Conservation (phyloP, 192 early-diverging fungal genomes). For the Entomortierella lignicola region DNA sequence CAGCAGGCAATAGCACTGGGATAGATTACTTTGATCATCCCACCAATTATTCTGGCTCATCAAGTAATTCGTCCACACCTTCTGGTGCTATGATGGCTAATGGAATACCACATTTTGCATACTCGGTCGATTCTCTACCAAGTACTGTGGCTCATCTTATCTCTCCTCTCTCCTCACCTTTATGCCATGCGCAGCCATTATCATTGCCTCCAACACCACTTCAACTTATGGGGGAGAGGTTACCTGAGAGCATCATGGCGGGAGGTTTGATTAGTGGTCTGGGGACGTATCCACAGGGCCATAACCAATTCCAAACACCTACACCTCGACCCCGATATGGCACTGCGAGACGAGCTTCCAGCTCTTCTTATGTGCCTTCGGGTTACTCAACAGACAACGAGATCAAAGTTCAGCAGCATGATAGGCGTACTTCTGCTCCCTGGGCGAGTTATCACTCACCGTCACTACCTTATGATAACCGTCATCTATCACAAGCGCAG, state of each 20-base stretch:
- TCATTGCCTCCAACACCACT: slow-evolving; percentile 44
- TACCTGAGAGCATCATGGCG: slow-evolving; percentile 16
- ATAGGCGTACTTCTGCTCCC: slow-evolving; percentile 37
- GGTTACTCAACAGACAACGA: slow-evolving; percentile 17
- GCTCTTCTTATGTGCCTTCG: slow-evolving; percentile 39
- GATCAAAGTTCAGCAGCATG: slow-evolving; percentile 18
- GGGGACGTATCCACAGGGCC: slow-evolving; percentile 13
- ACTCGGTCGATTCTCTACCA: slow-evolving; percentile 12
- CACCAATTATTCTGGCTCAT: slow-evolving; percentile 13
- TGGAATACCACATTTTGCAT: slow-evolving; percentile 10
- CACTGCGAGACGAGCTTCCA: slow-evolving; percentile 33
- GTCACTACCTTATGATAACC: slow-evolving; percentile 10
- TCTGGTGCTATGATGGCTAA: slow-evolving; percentile 13
- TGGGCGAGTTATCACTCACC: slow-evolving; percentile 21
- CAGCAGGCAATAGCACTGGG: background rate
- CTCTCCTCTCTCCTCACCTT: slow-evolving; percentile 40
- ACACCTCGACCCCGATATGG: slow-evolving; percentile 13
- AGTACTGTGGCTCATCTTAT: slow-evolving; percentile 32
- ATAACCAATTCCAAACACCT: slow-evolving; percentile 23
- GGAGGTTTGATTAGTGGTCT: background rate
- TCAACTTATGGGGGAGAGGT: slow-evolving; percentile 19
- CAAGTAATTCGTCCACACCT: slow-evolving; percentile 39
- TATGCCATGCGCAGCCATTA: slow-evolving; percentile 27
- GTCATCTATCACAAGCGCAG: slow-evolving; percentile 12
- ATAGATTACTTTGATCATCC: slow-evolving; percentile 40